Evolutionary conservation across 768 basidiomycete genomes (phyloP).

Genomic region (Hemileccinum rubropunctum): DNA sequence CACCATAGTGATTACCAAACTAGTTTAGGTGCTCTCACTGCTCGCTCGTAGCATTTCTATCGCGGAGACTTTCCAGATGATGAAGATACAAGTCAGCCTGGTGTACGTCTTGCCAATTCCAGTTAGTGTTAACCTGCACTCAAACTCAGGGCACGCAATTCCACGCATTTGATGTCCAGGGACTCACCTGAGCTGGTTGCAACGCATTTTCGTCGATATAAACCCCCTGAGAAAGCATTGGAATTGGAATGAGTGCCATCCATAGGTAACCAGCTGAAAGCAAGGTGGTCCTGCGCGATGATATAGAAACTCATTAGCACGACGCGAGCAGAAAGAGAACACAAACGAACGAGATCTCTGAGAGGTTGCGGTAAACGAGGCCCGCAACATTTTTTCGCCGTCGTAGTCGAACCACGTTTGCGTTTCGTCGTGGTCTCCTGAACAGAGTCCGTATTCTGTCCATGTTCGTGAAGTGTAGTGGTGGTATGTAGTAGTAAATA

Average conservation of each 20-base stretch:
- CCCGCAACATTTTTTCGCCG: slow-evolving; percentile 40
- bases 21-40: slow-evolving; percentile 51
- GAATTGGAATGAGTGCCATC: slow-evolving; percentile 74
- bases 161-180: neutral
- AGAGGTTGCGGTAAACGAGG: slow-evolving; percentile 33
- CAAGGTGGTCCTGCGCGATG: slow-evolving; percentile 46
- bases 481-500: neutral
- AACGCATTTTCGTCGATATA: slow-evolving; percentile 97
- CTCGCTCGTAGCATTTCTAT: slow-evolving; percentile 60
- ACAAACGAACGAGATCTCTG: slow-evolving; percentile 29
- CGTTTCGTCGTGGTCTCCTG: slow-evolving; percentile 19
- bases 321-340: neutral
- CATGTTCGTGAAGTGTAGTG: slow-evolving; percentile 9
- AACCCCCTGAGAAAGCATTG: slow-evolving; percentile 58
- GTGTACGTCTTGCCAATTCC: slow-evolving; percentile 90
- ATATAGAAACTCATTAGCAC: neutral
- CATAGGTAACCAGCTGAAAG: slow-evolving; percentile 73
- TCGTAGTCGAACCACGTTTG: slow-evolving; percentile 42
- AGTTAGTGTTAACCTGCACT: slow-evolving; percentile 82
- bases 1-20: neutral
- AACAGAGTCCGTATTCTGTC: slow-evolving; percentile 21
- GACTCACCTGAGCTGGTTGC: slow-evolving; percentile 80
- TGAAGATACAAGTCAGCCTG: slow-evolving; percentile 79
- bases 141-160: slow-evolving; percentile 1
- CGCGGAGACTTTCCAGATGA: slow-evolving; percentile 60